A percentile compares a stretch with the other conserved stretches of the same genome.
Conservation (phyloP, 1,284 basidiomycete species). For the Naganishia albida region DNA sequence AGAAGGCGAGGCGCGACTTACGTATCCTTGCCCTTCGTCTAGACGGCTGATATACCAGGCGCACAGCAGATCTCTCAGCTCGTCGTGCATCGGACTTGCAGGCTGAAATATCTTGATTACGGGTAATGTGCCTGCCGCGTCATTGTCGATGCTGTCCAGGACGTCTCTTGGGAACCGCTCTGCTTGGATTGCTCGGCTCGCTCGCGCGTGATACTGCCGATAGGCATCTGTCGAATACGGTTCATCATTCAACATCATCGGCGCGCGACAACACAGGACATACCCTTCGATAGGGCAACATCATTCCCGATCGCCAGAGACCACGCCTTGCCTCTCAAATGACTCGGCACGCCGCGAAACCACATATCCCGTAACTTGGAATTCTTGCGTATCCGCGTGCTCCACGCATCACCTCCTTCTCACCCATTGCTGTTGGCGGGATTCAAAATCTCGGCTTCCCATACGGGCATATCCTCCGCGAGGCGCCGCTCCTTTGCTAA, state of each 20-base stretch:
- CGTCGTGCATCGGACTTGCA: conserved; percentile 78
- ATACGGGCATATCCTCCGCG: conserved; percentile 42
- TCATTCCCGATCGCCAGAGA: conserved; percentile 83
- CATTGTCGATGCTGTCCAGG: conserved; percentile 72
- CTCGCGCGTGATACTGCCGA: conserved; percentile 69
- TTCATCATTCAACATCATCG: conserved; percentile 19
- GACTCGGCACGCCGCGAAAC: conserved; percentile 89
- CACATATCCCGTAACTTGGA: conserved; percentile 70
- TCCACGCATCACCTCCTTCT: conserved; percentile 34
- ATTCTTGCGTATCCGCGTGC: conserved; percentile 34
- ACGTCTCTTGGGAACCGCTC: conserved; percentile 73
- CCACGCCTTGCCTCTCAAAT: conserved; percentile 84
- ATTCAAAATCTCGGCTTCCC: conserved; percentile 46
- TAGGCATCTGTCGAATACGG: conserved; percentile 65
- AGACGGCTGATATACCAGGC: conserved; percentile 90
- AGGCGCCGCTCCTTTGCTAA: conserved; percentile 46
- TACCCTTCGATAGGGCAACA: conserved; percentile 82
- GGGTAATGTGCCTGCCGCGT: conserved; percentile 78
- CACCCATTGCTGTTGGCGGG: conserved; percentile 36
- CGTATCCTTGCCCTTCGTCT: conserved; percentile 82
- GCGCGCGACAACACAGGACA: conserved; percentile 33
- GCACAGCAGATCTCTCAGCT: conserved; percentile 80
- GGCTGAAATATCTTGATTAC: conserved; percentile 83
- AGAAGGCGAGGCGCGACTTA: conserved; percentile 45
- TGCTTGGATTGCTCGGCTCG: conserved; percentile 68